phyloP scores from a whole-genome alignment of 257 asterid species.

The Phtheirospermum japonicum region DNA sequence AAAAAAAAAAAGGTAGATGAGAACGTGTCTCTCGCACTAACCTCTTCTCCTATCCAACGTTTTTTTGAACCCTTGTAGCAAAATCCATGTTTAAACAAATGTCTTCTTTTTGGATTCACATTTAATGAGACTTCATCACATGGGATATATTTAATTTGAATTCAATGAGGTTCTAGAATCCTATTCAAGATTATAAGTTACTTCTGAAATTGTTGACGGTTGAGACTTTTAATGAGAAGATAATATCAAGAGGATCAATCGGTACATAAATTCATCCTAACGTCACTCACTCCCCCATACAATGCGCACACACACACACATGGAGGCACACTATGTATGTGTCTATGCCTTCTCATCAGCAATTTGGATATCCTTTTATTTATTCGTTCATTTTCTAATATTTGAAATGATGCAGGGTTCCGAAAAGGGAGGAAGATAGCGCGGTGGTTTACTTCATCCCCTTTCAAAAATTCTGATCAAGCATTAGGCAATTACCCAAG shows the following conservation, averaged over 20 bases:
- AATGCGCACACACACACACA: conserved; percentile 6
- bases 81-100: conserved; percentile 23
- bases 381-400: conserved; percentile 23
- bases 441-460: conserved; percentile 72
- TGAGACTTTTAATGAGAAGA: conserved; percentile 22
- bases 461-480: conserved; percentile 60
- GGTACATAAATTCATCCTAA: conserved; percentile 10
- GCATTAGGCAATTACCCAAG: conserved; percentile 39
- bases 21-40: conserved; percentile 24
- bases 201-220: conserved; percentile 24
- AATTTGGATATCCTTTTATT: conserved; percentile 16
- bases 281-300: conserved; percentile 14
- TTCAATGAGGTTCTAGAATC: conserved; percentile 21
- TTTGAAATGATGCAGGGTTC: conserved; percentile 48
- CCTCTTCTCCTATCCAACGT: conserved; percentile 18
- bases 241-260: conserved; percentile 24
- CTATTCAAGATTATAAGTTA: conserved; percentile 22
- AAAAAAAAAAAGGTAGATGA: conserved; percentile 18
- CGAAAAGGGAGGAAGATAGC: conserved; percentile 76
- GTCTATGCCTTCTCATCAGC: not conserved
- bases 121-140: conserved; percentile 26
- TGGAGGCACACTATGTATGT: conserved; percentile 6
- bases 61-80: conserved; percentile 21
- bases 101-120: conserved; percentile 26
- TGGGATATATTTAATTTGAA: conserved; percentile 22